Evolutionary conservation across 1,284 basidiomycete genomes (phyloP).

Genomic region (Kwoniella shivajii): DNA sequence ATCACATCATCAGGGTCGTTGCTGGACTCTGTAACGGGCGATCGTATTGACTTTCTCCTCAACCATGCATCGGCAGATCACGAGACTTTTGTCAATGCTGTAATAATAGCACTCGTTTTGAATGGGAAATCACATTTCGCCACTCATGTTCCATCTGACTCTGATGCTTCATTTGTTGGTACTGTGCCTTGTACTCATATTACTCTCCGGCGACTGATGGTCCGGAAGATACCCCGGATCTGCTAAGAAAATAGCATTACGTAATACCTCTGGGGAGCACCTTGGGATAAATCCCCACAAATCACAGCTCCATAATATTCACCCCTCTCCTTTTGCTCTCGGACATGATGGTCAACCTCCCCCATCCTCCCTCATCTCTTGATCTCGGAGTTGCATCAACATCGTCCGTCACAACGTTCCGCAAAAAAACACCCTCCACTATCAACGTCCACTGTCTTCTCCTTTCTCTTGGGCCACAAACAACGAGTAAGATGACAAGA

Average conservation of each 20-base stretch:
- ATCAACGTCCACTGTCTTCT: not conserved
- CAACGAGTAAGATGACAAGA: constrained; percentile 1
- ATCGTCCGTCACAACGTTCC: not conserved
- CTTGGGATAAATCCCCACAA: not conserved
- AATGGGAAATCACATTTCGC: no score
- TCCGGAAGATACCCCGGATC: no score
- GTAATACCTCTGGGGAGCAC: no score
- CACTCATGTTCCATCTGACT: no score
- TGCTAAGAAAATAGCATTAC: no score
- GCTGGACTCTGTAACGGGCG: not conserved
- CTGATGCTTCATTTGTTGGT: no score
- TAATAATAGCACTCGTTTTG: no score
- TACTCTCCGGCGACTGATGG: no score
- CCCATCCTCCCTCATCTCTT: not conserved
- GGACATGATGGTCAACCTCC: constrained; percentile 10
- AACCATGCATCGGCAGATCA: not conserved
- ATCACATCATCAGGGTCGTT: no score
- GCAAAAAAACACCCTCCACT: not conserved
- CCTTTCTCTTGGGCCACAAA: not conserved
- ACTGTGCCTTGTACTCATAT: no score
- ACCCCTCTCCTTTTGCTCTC: not conserved
- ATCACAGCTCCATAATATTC: not conserved
- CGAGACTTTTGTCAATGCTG: no score
- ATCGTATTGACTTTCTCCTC: not conserved
- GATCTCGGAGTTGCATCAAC: not conserved